Evolutionary conservation across 1,284 basidiomycete species (phyloP).

Genomic region (Sphagnurus paluster): DNA sequence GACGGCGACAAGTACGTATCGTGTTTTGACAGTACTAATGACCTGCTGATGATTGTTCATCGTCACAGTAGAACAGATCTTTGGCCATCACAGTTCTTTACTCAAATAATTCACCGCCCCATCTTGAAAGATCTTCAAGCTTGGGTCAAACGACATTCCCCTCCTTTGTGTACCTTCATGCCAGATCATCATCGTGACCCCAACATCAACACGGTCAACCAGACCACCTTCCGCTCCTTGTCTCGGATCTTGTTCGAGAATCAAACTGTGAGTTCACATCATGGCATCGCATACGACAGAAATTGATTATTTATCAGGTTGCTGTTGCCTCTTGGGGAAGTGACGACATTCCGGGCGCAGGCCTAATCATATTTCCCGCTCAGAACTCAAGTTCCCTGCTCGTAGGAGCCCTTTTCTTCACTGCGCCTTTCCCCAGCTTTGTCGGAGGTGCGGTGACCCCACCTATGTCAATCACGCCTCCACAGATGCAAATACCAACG

Average conservation of each 20-base stretch:
- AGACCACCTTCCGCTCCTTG: constrained; percentile 52
- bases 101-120: constrained; percentile 42
- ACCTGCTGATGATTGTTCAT: constrained; percentile 26
- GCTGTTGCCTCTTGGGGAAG: constrained; percentile 56
- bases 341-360: constrained; percentile 46
- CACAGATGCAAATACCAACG: constrained; percentile 27
- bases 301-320: constrained; percentile 38
- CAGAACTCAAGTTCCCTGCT: constrained; percentile 55
- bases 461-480: constrained; percentile 28
- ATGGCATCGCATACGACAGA: constrained; percentile 2
- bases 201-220: constrained; percentile 47
- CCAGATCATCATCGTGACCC: constrained; percentile 55
- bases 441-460: constrained; percentile 32
- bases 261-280: constrained; percentile 44
- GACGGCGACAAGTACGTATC: constrained; percentile 62
- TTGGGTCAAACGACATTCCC: constrained; percentile 46
- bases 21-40: constrained; percentile 9
- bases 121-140: constrained; percentile 47
- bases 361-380: constrained; percentile 60
- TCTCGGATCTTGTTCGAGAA: constrained; percentile 51
- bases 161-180: constrained; percentile 62
- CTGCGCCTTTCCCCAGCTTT: constrained; percentile 53
- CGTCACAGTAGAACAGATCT: constrained; percentile 40
- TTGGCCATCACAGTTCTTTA: constrained; percentile 55
- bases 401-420: constrained; percentile 57